Evolutionary conservation across 2,329 filamentous ascomycete species (phyloP).

Genomic region (Penicillium vulpinum): DNA sequence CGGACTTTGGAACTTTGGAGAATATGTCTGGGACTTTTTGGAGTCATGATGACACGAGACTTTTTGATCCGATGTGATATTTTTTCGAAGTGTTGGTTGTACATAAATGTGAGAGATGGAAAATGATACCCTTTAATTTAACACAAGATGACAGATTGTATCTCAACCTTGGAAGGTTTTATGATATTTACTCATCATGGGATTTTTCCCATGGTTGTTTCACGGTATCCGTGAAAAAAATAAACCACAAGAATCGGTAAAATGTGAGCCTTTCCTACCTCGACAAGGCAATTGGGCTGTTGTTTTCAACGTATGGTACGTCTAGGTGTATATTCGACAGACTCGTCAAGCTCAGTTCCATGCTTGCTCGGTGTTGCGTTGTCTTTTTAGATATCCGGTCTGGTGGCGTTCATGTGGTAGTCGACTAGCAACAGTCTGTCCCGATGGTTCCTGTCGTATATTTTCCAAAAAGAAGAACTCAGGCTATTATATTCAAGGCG

Average conservation of each 20-base stretch:
- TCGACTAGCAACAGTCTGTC: background rate
- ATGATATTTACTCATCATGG: background rate
- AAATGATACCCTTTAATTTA: background rate
- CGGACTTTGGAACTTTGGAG: constrained; percentile 40
- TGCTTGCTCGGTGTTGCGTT: background rate
- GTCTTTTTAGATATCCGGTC: background rate
- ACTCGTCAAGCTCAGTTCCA: background rate
- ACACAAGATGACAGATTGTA: background rate
- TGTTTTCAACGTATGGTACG: background rate
- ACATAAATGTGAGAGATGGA: background rate
- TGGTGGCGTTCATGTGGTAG: no score
- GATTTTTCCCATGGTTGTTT: background rate
- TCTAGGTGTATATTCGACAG: background rate
- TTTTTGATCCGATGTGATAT: constrained; percentile 32
- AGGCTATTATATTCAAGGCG: background rate
- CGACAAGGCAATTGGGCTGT: background rate
- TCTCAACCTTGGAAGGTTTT: no score
- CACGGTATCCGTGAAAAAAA: background rate
- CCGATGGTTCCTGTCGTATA: no score
- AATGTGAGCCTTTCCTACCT: background rate
- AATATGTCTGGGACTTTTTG: constrained; percentile 33
- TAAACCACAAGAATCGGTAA: background rate
- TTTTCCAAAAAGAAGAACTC: background rate
- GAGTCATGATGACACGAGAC: constrained; percentile 28
- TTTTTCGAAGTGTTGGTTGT: background rate